Percentiles rank a stretch among this genome's conserved stretches.
Conservation (phyloP, 2,329 filamentous ascomycete genomes). For the Phyllosticta citrichinensis region DNA sequence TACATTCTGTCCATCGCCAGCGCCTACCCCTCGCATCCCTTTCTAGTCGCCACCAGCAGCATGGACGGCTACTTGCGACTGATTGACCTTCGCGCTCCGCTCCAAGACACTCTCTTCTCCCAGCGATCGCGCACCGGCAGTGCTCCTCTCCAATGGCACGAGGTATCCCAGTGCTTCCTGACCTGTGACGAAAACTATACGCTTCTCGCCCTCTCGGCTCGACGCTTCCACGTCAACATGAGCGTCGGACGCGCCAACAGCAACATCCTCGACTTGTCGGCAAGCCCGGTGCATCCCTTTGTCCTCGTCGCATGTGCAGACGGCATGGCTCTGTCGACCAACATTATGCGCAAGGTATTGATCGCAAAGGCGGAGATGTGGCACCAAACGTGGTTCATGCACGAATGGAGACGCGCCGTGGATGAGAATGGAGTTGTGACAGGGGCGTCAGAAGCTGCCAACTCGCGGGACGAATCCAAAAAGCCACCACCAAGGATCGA, state of each 20-base stretch:
- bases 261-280: constrained; percentile 32
- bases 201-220: constrained; percentile 38
- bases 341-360: constrained; percentile 41
- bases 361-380: constrained; percentile 41
- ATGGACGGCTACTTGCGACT: constrained; percentile 47
- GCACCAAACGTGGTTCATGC: constrained; percentile 48
- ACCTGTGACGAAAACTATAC: constrained; percentile 46
- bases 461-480: constrained; percentile 1
- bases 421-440: background rate
- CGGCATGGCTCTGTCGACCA: constrained; percentile 42
- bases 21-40: constrained; percentile 44
- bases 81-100: constrained; percentile 42
- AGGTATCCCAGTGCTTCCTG: constrained; percentile 44
- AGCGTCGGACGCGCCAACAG: constrained; percentile 27
- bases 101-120: constrained; percentile 34
- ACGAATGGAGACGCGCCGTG: constrained; percentile 40
- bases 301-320: constrained; percentile 42
- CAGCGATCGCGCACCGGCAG: constrained; percentile 42
- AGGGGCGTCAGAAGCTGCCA: background rate
- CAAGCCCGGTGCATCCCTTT: constrained; percentile 45
- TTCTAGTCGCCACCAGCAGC: constrained; percentile 42
- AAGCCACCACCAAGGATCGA: background rate
- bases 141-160: constrained; percentile 43
- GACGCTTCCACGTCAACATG: constrained; percentile 41
- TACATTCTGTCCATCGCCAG: constrained; percentile 39